Evolutionary conservation across 139 green algal genomes (phyloP).

Genomic region (Closterium sp.): DNA sequence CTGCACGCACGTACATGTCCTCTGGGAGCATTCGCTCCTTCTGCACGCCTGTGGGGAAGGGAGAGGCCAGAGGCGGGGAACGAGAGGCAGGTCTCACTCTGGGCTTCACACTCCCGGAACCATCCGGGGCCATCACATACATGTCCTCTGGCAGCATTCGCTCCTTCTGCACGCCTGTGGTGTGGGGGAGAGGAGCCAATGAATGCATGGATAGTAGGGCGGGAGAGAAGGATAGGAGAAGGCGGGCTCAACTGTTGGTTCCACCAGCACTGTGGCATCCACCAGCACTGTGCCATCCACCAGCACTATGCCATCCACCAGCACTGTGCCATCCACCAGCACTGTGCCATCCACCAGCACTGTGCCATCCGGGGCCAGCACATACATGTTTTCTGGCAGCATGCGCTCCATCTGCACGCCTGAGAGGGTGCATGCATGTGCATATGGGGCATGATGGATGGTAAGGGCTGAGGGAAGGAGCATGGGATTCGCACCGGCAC

Average conservation of each 20-base stretch:
- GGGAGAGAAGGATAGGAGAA: too few relatives aligned
- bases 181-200: neutral
- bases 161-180: slow-evolving; percentile 88
- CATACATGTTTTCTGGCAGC: neutral
- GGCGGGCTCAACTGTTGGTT: slow-evolving; percentile 48
- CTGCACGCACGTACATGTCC: neutral
- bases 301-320: too few relatives aligned
- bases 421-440: neutral
- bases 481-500: too few relatives aligned
- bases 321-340: too few relatives aligned
- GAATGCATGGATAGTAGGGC: too few relatives aligned
- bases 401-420: neutral
- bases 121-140: slow-evolving; percentile 83
- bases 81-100: neutral
- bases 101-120: neutral
- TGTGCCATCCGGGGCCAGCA: slow-evolving; percentile 25
- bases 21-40: neutral
- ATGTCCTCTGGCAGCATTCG: slow-evolving; percentile 89
- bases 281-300: too few relatives aligned
- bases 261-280: too few relatives aligned
- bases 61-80: neutral
- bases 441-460: neutral
- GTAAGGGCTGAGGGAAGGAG: too few relatives aligned
- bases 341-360: too few relatives aligned
- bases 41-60: too few relatives aligned